phyloP scores from a whole-genome alignment of 805 yeast genomes.

The Nakazawaea wickerhamii region DNA sequence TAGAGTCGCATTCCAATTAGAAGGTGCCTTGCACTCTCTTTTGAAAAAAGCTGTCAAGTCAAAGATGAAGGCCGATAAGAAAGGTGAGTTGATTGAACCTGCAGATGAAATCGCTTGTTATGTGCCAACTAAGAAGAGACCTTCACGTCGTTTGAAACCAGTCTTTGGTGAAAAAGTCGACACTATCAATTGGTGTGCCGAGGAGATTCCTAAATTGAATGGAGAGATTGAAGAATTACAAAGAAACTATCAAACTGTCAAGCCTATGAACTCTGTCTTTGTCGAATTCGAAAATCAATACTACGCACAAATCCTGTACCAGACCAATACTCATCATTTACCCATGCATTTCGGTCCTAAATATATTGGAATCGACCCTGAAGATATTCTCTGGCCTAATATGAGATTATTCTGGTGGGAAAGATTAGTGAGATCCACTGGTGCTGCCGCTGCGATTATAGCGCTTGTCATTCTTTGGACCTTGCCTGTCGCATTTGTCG shows the following conservation, averaged over 20 bases:
- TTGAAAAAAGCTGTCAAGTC: conserved; percentile 60
- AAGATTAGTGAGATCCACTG: conserved; percentile 45
- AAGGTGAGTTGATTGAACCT: conserved; percentile 42
- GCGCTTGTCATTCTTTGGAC: conserved; percentile 67
- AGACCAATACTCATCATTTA: conserved; percentile 55
- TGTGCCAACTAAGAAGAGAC: conserved; percentile 64
- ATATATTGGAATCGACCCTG: conserved; percentile 57
- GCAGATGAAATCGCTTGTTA: conserved; percentile 46
- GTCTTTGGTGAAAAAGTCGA: conserved; percentile 58
- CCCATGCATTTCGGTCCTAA: conserved; percentile 61
- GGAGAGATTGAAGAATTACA: conserved; percentile 54
- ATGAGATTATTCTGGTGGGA: conserved; percentile 82
- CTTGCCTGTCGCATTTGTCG: conserved; percentile 74
- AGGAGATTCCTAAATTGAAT: conserved; percentile 52
- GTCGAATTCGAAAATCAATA: conserved; percentile 77
- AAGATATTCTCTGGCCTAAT: conserved; percentile 63
- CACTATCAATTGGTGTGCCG: conserved; percentile 51
- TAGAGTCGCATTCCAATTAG: conserved; percentile 55
- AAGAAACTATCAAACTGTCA: conserved; percentile 35
- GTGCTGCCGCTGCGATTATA: conserved; percentile 46
- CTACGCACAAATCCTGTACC: conserved; percentile 68
- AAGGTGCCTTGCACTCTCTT: conserved; percentile 55
- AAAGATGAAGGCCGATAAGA: conserved; percentile 60
- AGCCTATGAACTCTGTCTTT: conserved; percentile 74
- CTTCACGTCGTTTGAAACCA: conserved; percentile 39